Evolutionary conservation across 306 rosid genomes (phyloP), one percentile per base, ranked within the genome.

Genomic region (Erythrophleum fordii): DNA sequence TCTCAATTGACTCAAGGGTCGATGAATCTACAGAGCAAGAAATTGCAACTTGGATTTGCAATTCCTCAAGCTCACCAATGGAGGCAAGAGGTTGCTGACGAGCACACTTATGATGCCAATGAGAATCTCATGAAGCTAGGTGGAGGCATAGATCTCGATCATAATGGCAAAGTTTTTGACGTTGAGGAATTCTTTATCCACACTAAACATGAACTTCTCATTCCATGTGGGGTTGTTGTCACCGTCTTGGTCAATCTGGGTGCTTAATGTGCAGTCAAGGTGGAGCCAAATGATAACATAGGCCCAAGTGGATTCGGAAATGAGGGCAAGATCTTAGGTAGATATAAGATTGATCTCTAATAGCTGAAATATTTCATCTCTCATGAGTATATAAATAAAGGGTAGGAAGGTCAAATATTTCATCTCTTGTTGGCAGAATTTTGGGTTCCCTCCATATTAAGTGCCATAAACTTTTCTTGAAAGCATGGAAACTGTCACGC

Each of bases 201-300:
- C 90, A 4, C 84, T 86, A 74, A 92, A 94, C 18, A 92, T 89
- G 46, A 94, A 89, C 42, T 92, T 92, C 72, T 94, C 94, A 73
- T 92, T 89, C 98, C 97, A 94, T 0, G 84, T 87, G 0, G 98
- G 97, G 72, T 72, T 82, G 16, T 82, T 88, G 52, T 88, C 80
- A 9, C 96, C 96, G 0, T 49, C 76, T 18, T 78, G 73, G 51
- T 90, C 94, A 8, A 88, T 79, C 2, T 87, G 83, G 1, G 96
- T 90, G 1, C 80, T 37, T 7, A 94, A 37, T 75, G 86, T 94
- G 3, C 92, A 86, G 8, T 87, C 74, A 0, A 92, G 90, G 22
- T 89, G 53, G 0, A 94, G 28, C 98, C 98, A 94, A 2, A 87
- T 93, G 1, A 94, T 93, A 12, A 92, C 92, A 58, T 89, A 94